Evolutionary conservation across 306 rosid species (phyloP).

Genomic region (Trifolium pratense): DNA sequence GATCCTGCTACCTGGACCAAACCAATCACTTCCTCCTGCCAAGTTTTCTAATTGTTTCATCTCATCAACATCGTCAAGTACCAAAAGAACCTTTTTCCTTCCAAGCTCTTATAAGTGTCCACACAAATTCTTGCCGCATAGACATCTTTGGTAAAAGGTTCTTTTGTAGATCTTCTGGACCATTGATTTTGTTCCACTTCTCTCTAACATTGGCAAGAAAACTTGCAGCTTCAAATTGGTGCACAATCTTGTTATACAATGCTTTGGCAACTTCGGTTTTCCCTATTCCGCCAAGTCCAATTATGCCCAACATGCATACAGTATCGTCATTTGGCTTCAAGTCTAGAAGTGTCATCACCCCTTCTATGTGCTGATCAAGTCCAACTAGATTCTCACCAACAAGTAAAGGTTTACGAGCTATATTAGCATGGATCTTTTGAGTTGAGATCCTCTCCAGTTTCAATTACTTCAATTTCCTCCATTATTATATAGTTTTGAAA

Average conservation of each 20-base stretch:
- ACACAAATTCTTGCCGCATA: too few relatives aligned
- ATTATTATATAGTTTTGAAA: too few relatives aligned
- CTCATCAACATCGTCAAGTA: constrained; percentile 38
- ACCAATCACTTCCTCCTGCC: constrained; percentile 39
- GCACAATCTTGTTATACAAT: constrained; percentile 15
- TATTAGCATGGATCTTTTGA: too few relatives aligned
- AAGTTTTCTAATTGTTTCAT: neutral
- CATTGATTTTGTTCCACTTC: neutral
- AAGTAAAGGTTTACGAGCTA: neutral
- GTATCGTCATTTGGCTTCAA: neutral
- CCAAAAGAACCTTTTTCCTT: constrained; percentile 5
- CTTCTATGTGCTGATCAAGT: neutral
- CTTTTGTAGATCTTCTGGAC: constrained; percentile 10
- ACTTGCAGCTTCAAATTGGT: constrained; percentile 29
- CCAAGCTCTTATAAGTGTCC: neutral
- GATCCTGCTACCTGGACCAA: constrained; percentile 12
- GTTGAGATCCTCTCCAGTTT: too few relatives aligned
- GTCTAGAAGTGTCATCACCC: constrained; percentile 6
- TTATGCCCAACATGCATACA: constrained; percentile 26
- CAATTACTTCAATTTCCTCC: too few relatives aligned
- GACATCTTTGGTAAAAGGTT: neutral
- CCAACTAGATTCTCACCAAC: neutral
- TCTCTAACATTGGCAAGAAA: constrained; percentile 15
- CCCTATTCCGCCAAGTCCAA: constrained; percentile 24
- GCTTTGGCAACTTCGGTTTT: constrained; percentile 38